Base-by-base conservation (phyloP, 2,329 filamentous ascomycete species). In the Stachybotrys chartarum region DNA sequence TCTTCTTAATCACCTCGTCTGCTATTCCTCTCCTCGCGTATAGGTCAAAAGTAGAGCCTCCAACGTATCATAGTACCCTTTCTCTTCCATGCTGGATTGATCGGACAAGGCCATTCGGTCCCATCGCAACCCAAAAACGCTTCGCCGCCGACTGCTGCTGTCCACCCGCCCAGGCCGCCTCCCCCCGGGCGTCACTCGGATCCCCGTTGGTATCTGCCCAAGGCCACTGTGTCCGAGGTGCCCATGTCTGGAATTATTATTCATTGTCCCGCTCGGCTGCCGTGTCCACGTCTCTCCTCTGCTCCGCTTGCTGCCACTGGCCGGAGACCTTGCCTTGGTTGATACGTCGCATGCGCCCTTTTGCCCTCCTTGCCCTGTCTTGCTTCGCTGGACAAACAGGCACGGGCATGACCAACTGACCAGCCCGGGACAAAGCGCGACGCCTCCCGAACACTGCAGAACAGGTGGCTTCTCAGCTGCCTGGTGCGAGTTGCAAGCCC, bases 381-480 rank as follows among this genome's bases (percentile, higher is more conserved):
- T 47, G 45, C 45, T n/a, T 14, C 16, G 16, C 45, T 17, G n/a
- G 45, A n/a, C 45, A 24, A 47, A 24, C 45, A 8, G 7, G 16
- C 45, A 47, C 18, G 50, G 50, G 50, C 50, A 52, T 52, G 50
- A 52, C 50, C 50, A 52, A 52, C 16, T 24, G 50, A 39, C 35
- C 32, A 39, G 50, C 50, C 35, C 16, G 50, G 35, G 50, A 52
- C 35, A 52, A 52, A 52, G 50, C 50, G 50, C 42, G 32, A 44
- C 50, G 50, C 50, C 50, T 52, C 50, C 50, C 50, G 32, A 35
- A 44, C 32, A 52, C 32, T 12, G 32, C 50, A 52, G 32, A 52
- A 42, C 4, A 31, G n/a, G 48, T 8, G 14, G n/a, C n/a, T 31
- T 14, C 48, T 30, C 48, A 32, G 45, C 16, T 47, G 45, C 45